Base-by-base conservation (phyloP, 305 asterid species). In the Solanum chacoense region DNA sequence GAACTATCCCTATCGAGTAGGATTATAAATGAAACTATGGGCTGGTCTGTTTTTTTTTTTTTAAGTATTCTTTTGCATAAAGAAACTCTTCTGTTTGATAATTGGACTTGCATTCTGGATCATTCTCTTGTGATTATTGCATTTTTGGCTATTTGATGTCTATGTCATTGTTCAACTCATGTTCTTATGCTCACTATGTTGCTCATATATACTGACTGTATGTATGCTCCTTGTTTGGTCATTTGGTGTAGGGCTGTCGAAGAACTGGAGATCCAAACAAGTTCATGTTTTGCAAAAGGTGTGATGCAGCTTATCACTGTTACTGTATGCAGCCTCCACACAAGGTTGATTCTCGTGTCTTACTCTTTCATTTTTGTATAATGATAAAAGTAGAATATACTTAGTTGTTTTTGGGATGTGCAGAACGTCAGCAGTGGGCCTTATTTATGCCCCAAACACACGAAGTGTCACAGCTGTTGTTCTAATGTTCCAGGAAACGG, bases 401-500 rank as follows among this genome's bases (percentile, higher is more conserved):
- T 32, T 84, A 79, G 86, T 92, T 80, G 89, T 75, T 90, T 90
- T 88, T 85, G 83, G 38, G 77, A 85, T 89, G 73, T 90, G 93
- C 96, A 98, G 99, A 98, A 96, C 91, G 98, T 95, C 88, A 94
- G 98, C 86, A 96, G 92, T 90, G 99, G 99, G 55, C 98, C 98
- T 89, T 98, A 95, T 93, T 87, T 98, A 92, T 98, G 99, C 92
- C 98, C 98, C 87, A 94, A 96, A 89, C 99, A 98, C 90, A 98
- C 99, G 2, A 95, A 90, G 92, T 98, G 99, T 88, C 99, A 98
- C 90, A 96, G 99, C 92, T 98, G 99, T 92, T 92, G 80, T 88
- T 98, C 99, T 91, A 90, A 92, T 87, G 99, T 98, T 89, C 98
- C 99, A 35, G 99, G 99, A 89, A 98, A 98, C 79, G 99, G 99